phyloP scores from a whole-genome alignment of 805 yeast genomes.

The Barnettozyma sp. region DNA sequence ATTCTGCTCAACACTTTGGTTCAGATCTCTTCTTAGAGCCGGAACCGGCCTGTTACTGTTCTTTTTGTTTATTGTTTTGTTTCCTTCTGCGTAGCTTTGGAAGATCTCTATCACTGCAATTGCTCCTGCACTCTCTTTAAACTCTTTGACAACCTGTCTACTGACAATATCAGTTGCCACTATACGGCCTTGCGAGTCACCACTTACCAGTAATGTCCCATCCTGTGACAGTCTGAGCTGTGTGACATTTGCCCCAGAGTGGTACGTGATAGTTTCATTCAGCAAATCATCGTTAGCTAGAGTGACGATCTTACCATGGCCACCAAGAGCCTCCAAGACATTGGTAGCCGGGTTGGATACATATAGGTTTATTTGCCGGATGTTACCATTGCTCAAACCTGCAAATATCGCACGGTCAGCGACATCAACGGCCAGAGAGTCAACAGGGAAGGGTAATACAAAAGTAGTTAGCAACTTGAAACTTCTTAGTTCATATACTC shows the following conservation, averaged over 20 bases:
- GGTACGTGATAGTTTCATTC: slow-evolving; percentile 46
- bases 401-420: slow-evolving; percentile 69
- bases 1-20: slow-evolving; percentile 39
- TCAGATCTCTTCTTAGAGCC: slow-evolving; percentile 53
- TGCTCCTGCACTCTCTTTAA: slow-evolving; percentile 29
- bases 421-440: slow-evolving; percentile 62
- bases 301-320: slow-evolving; percentile 26
- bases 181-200: slow-evolving; percentile 65
- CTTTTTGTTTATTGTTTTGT: not conserved
- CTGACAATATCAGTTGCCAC: slow-evolving; percentile 63
- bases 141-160: slow-evolving; percentile 57
- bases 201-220: slow-evolving; percentile 65
- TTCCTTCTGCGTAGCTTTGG: slow-evolving; percentile 17
- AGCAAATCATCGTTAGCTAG: slow-evolving; percentile 43
- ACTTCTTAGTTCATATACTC: slow-evolving; percentile 52
- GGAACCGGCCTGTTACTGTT: slow-evolving; percentile 42
- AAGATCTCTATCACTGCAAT: slow-evolving; percentile 18
- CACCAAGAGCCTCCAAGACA: slow-evolving; percentile 24
- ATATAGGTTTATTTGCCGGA: slow-evolving; percentile 51
- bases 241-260: slow-evolving; percentile 38
- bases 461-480: slow-evolving; percentile 56
- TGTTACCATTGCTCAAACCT: slow-evolving; percentile 59
- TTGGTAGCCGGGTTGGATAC: slow-evolving; percentile 23
- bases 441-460: slow-evolving; percentile 54
- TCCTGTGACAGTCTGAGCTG: slow-evolving; percentile 60